phyloP scores from a whole-genome alignment of 768 basidiomycete species.

The Pisolithus tinctorius region DNA sequence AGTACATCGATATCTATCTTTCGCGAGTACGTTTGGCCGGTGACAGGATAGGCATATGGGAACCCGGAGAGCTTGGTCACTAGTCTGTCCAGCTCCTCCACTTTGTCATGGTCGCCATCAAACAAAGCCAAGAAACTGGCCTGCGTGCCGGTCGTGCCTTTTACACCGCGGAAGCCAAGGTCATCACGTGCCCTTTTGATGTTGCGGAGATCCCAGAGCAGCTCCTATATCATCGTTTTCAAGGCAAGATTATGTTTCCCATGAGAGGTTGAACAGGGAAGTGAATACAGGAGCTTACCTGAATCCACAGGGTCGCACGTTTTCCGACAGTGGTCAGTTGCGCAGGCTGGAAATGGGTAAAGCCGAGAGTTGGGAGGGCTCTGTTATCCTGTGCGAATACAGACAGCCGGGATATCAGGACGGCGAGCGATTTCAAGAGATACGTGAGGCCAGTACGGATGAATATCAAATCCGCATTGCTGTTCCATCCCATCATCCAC shows the following conservation, averaged over 20 bases:
- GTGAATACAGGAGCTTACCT: conserved; percentile 38
- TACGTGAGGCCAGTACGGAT: conserved; percentile 80
- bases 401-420: conserved; percentile 85
- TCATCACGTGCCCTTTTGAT: conserved; percentile 85
- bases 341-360: conserved; percentile 98
- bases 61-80: conserved; percentile 93
- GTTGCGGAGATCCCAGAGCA: conserved; percentile 95
- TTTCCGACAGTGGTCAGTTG: conserved; percentile 98
- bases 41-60: conserved; percentile 92
- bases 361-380: conserved; percentile 89
- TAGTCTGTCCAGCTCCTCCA: conserved; percentile 79
- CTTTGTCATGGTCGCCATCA: conserved; percentile 93
- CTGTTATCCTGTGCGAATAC: conserved; percentile 79
- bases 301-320: conserved; percentile 93
- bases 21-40: conserved; percentile 96
- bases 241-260: not conserved
- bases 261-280: not conserved
- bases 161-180: conserved; percentile 95
- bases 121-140: conserved; percentile 93
- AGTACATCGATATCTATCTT: conserved; percentile 96
- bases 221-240: conserved; percentile 45
- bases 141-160: conserved; percentile 99
- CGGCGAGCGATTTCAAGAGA: conserved; percentile 81
- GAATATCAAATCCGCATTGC: conserved; percentile 98
- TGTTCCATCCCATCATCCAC: conserved; percentile 23